Percentiles rank a stretch among this genome's conserved stretches.
phyloP scores from a whole-genome alignment of 1,139 yeast species.

The Nakaseomyces glabratus region DNA sequence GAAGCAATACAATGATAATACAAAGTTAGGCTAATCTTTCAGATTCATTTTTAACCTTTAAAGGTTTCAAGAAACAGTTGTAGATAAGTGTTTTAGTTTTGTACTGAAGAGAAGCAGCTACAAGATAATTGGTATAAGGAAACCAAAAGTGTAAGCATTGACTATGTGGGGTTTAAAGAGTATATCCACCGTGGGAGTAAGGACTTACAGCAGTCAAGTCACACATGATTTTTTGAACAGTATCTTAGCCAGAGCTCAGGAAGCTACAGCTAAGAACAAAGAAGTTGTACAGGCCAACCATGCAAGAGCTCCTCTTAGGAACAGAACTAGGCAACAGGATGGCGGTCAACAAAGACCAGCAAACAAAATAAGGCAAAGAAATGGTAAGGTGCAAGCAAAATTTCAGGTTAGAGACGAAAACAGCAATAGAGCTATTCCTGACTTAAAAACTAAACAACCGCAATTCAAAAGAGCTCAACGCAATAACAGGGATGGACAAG shows the following conservation, averaged over 20 bases:
- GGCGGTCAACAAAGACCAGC: constrained; percentile 2
- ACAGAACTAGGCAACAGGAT: constrained; percentile 3
- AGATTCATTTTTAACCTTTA: no score
- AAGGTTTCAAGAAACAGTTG: no score
- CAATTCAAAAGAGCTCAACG: constrained; percentile 6
- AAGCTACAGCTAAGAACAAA: constrained; percentile 14
- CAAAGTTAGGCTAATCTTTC: no score
- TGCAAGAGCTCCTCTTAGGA: neutral
- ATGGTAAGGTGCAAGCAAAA: constrained; percentile 1
- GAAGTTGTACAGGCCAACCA: neutral
- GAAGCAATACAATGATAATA: no score
- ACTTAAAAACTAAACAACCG: constrained; percentile 1
- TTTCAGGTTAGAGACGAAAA: constrained; percentile 4
- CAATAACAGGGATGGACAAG: constrained; percentile 3
- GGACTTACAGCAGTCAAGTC: constrained; percentile 17
- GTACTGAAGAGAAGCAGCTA: no score
- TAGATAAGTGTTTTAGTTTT: no score
- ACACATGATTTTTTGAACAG: constrained; percentile 22
- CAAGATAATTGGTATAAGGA: no score
- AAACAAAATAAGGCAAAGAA: constrained; percentile 1
- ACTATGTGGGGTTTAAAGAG: no score
- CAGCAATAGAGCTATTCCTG: neutral
- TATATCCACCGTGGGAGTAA: no score
- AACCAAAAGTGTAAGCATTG: no score
- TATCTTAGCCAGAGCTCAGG: constrained; percentile 20